A percentile compares a stretch with the other conserved stretches of the same genome.
Conservation (phyloP, 2,329 filamentous ascomycete species). For the Tolypocladium inflatum region DNA sequence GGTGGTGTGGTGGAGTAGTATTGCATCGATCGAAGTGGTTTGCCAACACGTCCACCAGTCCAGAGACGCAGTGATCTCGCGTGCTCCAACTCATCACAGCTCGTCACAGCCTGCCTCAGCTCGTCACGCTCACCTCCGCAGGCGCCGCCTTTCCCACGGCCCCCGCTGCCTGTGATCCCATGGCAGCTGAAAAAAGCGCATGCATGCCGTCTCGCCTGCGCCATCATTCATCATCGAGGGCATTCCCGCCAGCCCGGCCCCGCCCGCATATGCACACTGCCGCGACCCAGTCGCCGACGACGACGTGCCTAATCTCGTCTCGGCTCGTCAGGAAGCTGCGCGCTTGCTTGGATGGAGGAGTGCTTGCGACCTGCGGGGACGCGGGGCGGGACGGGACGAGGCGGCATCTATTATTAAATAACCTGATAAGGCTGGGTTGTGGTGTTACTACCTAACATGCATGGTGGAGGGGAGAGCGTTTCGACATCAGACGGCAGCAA, state of each 20-base stretch:
- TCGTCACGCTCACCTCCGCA: background rate
- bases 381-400: background rate
- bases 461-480: background rate
- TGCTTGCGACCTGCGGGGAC: background rate
- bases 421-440: background rate
- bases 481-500: background rate
- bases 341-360: background rate
- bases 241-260: background rate
- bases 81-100: background rate
- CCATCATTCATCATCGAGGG: background rate
- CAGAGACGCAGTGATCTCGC: background rate
- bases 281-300: background rate
- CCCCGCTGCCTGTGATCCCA: background rate
- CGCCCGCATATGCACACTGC: background rate
- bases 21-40: background rate
- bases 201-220: background rate
- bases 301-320: background rate
- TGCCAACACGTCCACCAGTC: background rate
- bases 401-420: too few relatives aligned
- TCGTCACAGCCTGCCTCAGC: background rate
- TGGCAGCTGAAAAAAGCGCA: background rate
- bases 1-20: slow-evolving; percentile 1
- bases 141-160: background rate
- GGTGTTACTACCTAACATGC: background rate
- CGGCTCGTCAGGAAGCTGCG: background rate